Evolutionary conservation across 768 basidiomycete genomes (phyloP).

Genomic region (Postia placenta): DNA sequence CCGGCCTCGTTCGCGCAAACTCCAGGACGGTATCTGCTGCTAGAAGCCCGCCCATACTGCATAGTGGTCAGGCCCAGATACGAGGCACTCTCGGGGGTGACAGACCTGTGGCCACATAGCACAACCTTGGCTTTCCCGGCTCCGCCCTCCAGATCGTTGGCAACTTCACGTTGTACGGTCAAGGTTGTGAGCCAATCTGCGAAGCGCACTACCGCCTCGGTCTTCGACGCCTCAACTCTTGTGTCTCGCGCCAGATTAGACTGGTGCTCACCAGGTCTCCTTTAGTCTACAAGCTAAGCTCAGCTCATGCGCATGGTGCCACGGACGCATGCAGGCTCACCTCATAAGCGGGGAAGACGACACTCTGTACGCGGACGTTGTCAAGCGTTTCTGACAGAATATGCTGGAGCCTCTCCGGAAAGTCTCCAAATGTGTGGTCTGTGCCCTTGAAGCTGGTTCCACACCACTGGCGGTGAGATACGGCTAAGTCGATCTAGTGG

Average conservation of each 20-base stretch:
- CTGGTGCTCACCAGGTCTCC: conserved; percentile 68
- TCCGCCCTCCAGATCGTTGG: conserved; percentile 69
- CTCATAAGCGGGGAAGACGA: conserved; percentile 89
- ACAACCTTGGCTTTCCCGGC: conserved; percentile 70
- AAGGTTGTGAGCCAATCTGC: conserved; percentile 91
- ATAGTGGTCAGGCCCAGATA: background rate
- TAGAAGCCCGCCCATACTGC: conserved; percentile 89
- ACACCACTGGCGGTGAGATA: conserved; percentile 13
- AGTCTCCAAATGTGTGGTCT: conserved; percentile 69
- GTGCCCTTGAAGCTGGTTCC: conserved; percentile 45
- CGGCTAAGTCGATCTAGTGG: background rate
- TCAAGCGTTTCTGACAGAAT: conserved; percentile 61
- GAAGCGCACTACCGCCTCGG: conserved; percentile 76
- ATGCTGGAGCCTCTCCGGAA: conserved; percentile 77
- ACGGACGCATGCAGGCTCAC: too few relatives aligned
- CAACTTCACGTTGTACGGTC: conserved; percentile 80
- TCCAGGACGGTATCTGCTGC: conserved; percentile 79
- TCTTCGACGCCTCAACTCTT: conserved; percentile 47
- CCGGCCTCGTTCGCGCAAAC: conserved; percentile 62
- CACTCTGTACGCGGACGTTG: conserved; percentile 55
- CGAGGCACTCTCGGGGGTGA: background rate
- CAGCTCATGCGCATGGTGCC: background rate
- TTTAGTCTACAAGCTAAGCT: conserved; percentile 81
- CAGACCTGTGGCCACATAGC: conserved; percentile 84
- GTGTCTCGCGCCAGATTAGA: too few relatives aligned